These are phyloP conservation scores for Prunus persica DNA, from an alignment of 306 rosid species.

Conservation along the genomic window Prunus_persica_NCBIv2 NC_034014.1:22482501-22483000, in stretches of 20 bases:
- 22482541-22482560: slow-evolving; percentile 69
- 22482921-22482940: background rate
- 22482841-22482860: background rate
- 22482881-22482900: background rate
- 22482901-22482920: background rate
- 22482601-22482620: slow-evolving; percentile 82
- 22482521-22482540: slow-evolving; percentile 74
- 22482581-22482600: slow-evolving; percentile 96
- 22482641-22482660: slow-evolving; percentile 97
- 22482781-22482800: slow-evolving; percentile 86
- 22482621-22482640: slow-evolving; percentile 82
- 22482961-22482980: background rate
- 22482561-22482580: slow-evolving; percentile 86
- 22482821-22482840: slow-evolving; percentile 22
- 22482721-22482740: background rate
- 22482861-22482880: background rate
- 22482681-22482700: background rate
- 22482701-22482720: background rate
- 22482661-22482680: background rate
- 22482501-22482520: slow-evolving; percentile 79
- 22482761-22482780: slow-evolving; percentile 93
- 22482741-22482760: slow-evolving; percentile 79
- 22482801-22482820: slow-evolving; percentile 98
- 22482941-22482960: background rate
- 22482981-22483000: background rate